phyloP scores from a whole-genome alignment of 2,329 filamentous ascomycete genomes.

The Verticillium albo-atrum region DNA sequence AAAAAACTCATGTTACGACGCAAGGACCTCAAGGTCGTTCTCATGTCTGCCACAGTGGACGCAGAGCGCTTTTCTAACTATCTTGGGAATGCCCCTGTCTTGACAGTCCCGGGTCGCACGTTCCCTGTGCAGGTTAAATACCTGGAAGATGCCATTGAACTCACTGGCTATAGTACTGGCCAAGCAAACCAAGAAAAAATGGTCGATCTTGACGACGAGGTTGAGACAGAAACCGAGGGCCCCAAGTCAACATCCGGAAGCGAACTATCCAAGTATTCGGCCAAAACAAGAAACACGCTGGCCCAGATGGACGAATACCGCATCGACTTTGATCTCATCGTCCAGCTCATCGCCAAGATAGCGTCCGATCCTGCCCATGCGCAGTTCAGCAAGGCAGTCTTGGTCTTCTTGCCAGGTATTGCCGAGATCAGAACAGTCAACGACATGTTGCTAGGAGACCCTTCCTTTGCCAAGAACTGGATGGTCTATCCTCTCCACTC shows the following conservation, averaged over 20 bases:
- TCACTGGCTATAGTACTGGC: slow-evolving; percentile 67
- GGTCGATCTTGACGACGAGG: slow-evolving; percentile 61
- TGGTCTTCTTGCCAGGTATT: slow-evolving; percentile 94
- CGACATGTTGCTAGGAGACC: slow-evolving; percentile 75
- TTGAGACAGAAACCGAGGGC: slow-evolving; percentile 41
- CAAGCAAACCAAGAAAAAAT: slow-evolving; percentile 43
- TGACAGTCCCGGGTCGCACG: slow-evolving; percentile 88
- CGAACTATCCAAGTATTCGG: slow-evolving; percentile 68
- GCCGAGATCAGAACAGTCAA: slow-evolving; percentile 88
- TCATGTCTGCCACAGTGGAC: slow-evolving; percentile 98
- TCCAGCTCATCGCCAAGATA: slow-evolving; percentile 73
- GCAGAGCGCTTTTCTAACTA: slow-evolving; percentile 88
- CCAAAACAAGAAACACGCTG: slow-evolving; percentile 69
- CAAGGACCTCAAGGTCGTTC: slow-evolving; percentile 81
- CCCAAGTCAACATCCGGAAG: slow-evolving; percentile 43
- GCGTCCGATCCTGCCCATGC: slow-evolving; percentile 62
- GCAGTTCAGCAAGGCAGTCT: slow-evolving; percentile 78
- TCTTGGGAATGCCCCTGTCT: slow-evolving; percentile 75
- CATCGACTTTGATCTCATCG: slow-evolving; percentile 83
- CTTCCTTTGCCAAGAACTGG: slow-evolving; percentile 73
- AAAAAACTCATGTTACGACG: slow-evolving; percentile 73
- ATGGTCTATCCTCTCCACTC: slow-evolving; percentile 88
- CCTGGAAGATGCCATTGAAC: slow-evolving; percentile 87
- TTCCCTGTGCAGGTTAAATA: slow-evolving; percentile 88
- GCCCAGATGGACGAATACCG: slow-evolving; percentile 82